Conservation (phyloP, 495 filamentous ascomycete species). For the Chaetomium cochliodes region DNA sequence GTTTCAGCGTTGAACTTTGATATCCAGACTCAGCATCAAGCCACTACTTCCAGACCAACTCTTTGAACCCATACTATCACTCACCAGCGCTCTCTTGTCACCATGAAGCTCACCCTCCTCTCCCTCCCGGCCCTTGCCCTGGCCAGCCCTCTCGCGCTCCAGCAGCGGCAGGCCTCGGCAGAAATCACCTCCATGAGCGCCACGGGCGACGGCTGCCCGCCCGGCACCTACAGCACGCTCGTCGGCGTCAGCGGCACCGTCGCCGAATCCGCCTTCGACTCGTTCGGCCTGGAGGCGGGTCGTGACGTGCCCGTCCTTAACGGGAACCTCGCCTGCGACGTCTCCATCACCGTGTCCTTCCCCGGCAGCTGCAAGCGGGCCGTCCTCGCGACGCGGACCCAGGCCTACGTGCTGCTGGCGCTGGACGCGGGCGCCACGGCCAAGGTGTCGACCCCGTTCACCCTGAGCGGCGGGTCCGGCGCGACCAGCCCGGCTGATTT, state of each 20-base stretch:
- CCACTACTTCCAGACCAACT: too few relatives aligned
- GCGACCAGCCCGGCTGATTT: not conserved
- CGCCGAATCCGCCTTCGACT: slow-evolving; percentile 3
- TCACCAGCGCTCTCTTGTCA: not conserved
- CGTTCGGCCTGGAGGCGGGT: not conserved
- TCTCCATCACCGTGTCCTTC: not conserved
- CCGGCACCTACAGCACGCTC: slow-evolving; percentile 7
- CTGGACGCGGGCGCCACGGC: not conserved
- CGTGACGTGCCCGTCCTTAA: not conserved
- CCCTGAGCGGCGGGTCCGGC: not conserved
- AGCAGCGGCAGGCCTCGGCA: not conserved
- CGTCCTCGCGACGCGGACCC: not conserved
- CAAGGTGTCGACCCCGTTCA: slow-evolving; percentile 4
- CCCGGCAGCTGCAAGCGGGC: slow-evolving; percentile 8
- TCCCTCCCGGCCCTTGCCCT: not conserved
- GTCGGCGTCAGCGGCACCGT: not conserved
- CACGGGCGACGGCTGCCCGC: slow-evolving; percentile 7
- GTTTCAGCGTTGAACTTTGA: too few relatives aligned
- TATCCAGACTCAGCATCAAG: too few relatives aligned
- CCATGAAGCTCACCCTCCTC: not conserved
- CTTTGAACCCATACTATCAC: not conserved
- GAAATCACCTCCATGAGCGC: not conserved
- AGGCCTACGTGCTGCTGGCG: slow-evolving; percentile 5
- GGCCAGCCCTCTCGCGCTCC: not conserved
- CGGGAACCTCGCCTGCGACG: not conserved